A percentile compares a stretch with the other conserved stretches of the same genome.
These are phyloP conservation scores for Iberis pinnata DNA, from an alignment of 345 rosid genomes.

Conservation along the genomic window DNA sequence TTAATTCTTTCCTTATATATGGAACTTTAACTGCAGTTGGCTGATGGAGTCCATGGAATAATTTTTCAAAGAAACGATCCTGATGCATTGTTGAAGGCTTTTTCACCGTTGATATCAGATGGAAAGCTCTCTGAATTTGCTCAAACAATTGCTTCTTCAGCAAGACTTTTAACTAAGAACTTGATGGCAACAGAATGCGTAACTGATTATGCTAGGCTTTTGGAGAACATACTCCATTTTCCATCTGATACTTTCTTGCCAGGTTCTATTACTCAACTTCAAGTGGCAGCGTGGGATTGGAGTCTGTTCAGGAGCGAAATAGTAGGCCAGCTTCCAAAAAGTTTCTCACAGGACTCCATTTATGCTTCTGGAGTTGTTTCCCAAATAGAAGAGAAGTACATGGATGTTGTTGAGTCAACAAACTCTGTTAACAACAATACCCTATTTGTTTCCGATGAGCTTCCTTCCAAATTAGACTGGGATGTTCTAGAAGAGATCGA, in stretches of 20 bases:
- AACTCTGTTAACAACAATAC: conserved; percentile 39
- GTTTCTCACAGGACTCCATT: conserved; percentile 27
- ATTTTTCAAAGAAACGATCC: conserved; percentile 56
- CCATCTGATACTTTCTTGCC: conserved; percentile 82
- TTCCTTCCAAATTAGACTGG: conserved; percentile 63
- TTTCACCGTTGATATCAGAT: conserved; percentile 64
- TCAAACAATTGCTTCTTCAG: conserved; percentile 64
- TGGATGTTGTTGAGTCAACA: conserved; percentile 34
- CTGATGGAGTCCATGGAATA: conserved; percentile 62
- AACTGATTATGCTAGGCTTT: conserved; percentile 61
- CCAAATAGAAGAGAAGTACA: conserved; percentile 57
- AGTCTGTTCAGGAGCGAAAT: conserved; percentile 42
- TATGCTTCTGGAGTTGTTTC: conserved; percentile 40
- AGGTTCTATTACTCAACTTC: conserved; percentile 47
- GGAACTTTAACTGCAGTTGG: conserved; percentile 44
- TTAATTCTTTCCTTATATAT: conserved; percentile 14
- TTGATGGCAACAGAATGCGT: conserved; percentile 75
- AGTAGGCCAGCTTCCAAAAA: conserved; percentile 29
- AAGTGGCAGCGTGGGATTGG: conserved; percentile 76
- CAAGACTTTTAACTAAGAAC: conserved; percentile 68
- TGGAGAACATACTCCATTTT: conserved; percentile 66
- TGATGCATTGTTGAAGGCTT: conserved; percentile 59
- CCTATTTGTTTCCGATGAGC: conserved; percentile 37
- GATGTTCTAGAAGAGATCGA: conserved; percentile 57
- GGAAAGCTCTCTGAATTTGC: conserved; percentile 73